Evolutionary conservation across 2,329 filamentous ascomycete genomes (phyloP).

Genomic region (Onygena corvina): DNA sequence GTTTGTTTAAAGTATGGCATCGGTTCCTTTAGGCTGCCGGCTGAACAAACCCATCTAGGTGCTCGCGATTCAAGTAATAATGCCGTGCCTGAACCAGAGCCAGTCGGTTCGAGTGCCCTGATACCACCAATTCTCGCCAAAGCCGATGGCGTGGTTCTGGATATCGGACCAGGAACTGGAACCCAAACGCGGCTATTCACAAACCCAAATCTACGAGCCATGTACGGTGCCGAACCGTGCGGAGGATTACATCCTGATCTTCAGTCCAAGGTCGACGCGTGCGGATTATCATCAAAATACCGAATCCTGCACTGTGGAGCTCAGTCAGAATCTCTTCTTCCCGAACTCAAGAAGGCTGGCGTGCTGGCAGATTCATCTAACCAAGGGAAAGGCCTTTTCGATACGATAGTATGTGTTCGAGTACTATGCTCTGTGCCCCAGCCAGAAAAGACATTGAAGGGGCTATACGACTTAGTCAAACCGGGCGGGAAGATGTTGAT

Average conservation of each 20-base stretch:
- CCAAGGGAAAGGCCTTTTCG: slow-evolving; percentile 33
- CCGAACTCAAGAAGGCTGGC: slow-evolving; percentile 34
- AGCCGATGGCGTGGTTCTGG: slow-evolving; percentile 35
- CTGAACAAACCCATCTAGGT: background rate
- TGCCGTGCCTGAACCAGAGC: slow-evolving; percentile 10
- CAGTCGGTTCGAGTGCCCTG: slow-evolving; percentile 26
- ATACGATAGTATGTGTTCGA: slow-evolving; percentile 43
- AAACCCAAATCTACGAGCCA: slow-evolving; percentile 31
- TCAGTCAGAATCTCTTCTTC: slow-evolving; percentile 37
- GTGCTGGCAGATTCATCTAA: slow-evolving; percentile 21
- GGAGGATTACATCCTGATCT: slow-evolving; percentile 37
- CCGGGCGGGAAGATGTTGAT: slow-evolving; percentile 45
- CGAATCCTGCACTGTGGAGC: slow-evolving; percentile 39
- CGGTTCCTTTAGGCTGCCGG: too few species aligned
- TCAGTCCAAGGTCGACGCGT: slow-evolving; percentile 28
- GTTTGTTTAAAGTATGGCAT: background rate
- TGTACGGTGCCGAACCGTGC: slow-evolving; percentile 47
- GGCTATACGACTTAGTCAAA: slow-evolving; percentile 41
- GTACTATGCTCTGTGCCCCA: slow-evolving; percentile 45
- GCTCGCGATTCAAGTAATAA: slow-evolving; percentile 4
- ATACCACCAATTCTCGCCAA: slow-evolving; percentile 32
- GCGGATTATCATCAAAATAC: slow-evolving; percentile 38
- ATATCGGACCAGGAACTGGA: slow-evolving; percentile 43
- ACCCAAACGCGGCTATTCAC: slow-evolving; percentile 39
- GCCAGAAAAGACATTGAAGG: slow-evolving; percentile 34